Evolutionary conservation across 805 yeast genomes (phyloP).

Genomic region (Candida ipomoeae): DNA sequence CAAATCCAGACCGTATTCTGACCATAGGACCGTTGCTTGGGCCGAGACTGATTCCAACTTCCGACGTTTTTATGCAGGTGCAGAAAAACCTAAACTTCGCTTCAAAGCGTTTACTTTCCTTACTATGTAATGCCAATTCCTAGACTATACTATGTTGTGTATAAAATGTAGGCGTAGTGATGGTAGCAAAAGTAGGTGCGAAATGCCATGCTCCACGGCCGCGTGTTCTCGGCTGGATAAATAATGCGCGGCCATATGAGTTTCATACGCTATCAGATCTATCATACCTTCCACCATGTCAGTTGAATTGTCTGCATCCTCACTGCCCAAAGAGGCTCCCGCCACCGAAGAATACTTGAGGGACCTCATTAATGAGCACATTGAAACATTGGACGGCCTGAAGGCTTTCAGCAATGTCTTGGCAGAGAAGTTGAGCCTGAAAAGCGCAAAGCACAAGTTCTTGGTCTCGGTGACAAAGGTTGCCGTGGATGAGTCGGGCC

Average conservation of each 20-base stretch:
- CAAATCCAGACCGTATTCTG: too few relatives aligned
- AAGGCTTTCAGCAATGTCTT: conserved; percentile 28
- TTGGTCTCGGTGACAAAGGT: conserved; percentile 43
- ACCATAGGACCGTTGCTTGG: too few relatives aligned
- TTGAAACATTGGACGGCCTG: conserved; percentile 5
- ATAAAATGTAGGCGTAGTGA: neutral
- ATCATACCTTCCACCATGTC: conserved; percentile 8
- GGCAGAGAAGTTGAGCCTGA: conserved; percentile 33
- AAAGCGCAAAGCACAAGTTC: conserved; percentile 56
- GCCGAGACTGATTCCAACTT: too few relatives aligned
- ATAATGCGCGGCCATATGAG: neutral
- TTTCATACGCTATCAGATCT: neutral
- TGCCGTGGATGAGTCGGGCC: conserved; percentile 13
- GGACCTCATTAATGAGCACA: conserved; percentile 4
- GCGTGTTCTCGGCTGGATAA: neutral
- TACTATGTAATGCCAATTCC: too few relatives aligned
- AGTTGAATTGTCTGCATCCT: conserved; percentile 8
- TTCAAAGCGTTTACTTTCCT: too few relatives aligned
- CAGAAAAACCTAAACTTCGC: too few relatives aligned
- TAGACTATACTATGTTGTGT: neutral
- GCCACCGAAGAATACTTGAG: conserved; percentile 6
- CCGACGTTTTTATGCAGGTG: too few relatives aligned
- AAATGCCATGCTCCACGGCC: neutral
- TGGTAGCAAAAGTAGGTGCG: neutral
- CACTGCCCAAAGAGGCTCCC: conserved; percentile 11